phyloP scores from a whole-genome alignment of 805 yeast species.

The Monosporozyma aerobia region DNA sequence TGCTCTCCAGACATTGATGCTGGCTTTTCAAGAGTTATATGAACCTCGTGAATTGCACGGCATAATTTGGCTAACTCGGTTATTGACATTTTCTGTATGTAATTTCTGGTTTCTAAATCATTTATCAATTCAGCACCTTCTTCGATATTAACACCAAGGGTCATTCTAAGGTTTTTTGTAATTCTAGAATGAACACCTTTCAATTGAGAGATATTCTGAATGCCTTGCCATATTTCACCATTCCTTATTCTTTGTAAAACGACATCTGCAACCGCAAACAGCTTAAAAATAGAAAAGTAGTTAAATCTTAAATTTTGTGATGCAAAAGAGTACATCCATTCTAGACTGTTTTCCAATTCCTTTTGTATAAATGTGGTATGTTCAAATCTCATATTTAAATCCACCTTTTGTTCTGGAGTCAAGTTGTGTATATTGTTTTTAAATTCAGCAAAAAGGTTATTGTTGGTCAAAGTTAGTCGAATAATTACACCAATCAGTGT shows the following conservation, averaged over 20 bases:
- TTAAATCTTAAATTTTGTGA: conserved; percentile 23
- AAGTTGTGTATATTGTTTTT: conserved; percentile 1
- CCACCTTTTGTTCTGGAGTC: background rate
- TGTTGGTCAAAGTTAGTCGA: conserved; percentile 19
- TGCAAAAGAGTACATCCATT: conserved; percentile 17
- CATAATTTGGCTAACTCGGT: conserved; percentile 8
- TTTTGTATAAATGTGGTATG: conserved; percentile 15
- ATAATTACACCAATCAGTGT: conserved; percentile 19
- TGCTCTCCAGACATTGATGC: background rate
- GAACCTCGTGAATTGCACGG: conserved; percentile 4
- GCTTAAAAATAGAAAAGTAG: conserved; percentile 26
- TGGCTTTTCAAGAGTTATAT: conserved; percentile 4
- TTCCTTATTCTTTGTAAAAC: conserved; percentile 23
- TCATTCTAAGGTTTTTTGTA: conserved; percentile 18
- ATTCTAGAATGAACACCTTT: conserved; percentile 16
- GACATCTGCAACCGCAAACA: conserved; percentile 25
- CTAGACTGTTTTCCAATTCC: conserved; percentile 19
- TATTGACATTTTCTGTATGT: conserved; percentile 8
- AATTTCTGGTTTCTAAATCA: conserved; percentile 15
- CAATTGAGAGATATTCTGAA: conserved; percentile 13
- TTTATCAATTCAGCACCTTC: conserved; percentile 12
- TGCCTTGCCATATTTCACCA: conserved; percentile 21
- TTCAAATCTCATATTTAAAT: conserved; percentile 13
- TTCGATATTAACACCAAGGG: conserved; percentile 19
- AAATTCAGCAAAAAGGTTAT: conserved; percentile 11